These are phyloP conservation scores for Saccharomycopsis babjevae DNA, from an alignment of 805 yeast genomes.

Conservation along the genomic window DNA sequence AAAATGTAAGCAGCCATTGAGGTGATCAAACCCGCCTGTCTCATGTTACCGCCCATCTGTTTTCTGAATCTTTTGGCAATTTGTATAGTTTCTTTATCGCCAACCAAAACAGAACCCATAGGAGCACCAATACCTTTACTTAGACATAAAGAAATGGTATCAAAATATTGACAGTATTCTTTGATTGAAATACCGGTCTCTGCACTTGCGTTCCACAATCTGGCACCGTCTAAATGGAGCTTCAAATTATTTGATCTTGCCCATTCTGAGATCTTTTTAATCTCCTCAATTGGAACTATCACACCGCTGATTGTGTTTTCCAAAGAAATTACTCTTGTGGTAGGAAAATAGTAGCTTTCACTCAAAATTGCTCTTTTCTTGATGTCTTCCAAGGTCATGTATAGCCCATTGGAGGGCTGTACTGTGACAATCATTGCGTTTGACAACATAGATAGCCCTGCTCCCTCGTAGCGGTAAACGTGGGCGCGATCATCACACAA, in stretches of 20 bases:
- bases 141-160: slow-evolving; percentile 80
- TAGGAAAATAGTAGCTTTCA: slow-evolving; percentile 80
- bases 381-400: slow-evolving; percentile 75
- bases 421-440: slow-evolving; percentile 90
- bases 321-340: slow-evolving; percentile 72
- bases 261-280: slow-evolving; percentile 58
- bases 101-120: slow-evolving; percentile 80
- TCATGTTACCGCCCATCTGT: slow-evolving; percentile 88
- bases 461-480: slow-evolving; percentile 77
- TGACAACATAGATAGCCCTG: slow-evolving; percentile 79
- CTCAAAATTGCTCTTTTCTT: slow-evolving; percentile 49
- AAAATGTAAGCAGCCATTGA: slow-evolving; percentile 75
- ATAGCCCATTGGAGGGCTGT: slow-evolving; percentile 61
- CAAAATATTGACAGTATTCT: slow-evolving; percentile 70
- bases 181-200: slow-evolving; percentile 58
- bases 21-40: slow-evolving; percentile 78
- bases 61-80: slow-evolving; percentile 80
- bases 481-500: slow-evolving; percentile 83
- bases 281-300: slow-evolving; percentile 70
- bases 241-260: slow-evolving; percentile 33
- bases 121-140: slow-evolving; percentile 93
- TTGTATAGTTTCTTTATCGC: slow-evolving; percentile 44
- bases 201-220: slow-evolving; percentile 83
- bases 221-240: slow-evolving; percentile 90
- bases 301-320: slow-evolving; percentile 87